phyloP scores from a whole-genome alignment of 2,329 filamentous ascomycete genomes.

The Fusarium abutilonis region DNA sequence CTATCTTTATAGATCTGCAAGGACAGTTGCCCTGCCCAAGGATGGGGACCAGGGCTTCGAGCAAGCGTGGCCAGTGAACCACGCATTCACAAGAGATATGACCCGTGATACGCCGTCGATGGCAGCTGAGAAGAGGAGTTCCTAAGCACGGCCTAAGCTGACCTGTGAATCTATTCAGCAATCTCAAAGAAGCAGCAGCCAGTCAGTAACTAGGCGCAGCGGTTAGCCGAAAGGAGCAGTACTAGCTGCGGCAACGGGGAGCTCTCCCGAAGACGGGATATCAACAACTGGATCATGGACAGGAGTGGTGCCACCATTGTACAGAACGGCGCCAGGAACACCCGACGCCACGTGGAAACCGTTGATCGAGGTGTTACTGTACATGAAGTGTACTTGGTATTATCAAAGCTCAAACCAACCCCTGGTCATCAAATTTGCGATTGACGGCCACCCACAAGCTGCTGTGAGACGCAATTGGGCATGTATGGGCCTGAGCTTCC shows the following conservation, averaged over 20 bases:
- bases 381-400: constrained; percentile 20
- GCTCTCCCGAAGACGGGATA: constrained; percentile 31
- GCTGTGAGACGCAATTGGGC: constrained; percentile 35
- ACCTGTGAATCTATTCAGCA: constrained; percentile 2
- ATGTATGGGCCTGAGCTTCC: constrained; percentile 19
- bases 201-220: background rate
- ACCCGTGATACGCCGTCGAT: constrained; percentile 22
- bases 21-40: background rate
- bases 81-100: constrained; percentile 3
- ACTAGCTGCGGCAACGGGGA: constrained; percentile 29
- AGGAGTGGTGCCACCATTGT: constrained; percentile 35
- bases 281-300: constrained; percentile 28
- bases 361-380: constrained; percentile 34
- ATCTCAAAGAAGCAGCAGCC: background rate
- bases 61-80: constrained; percentile 15
- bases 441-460: constrained; percentile 21
- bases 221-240: constrained; percentile 4
- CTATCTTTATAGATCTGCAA: background rate
- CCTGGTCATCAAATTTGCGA: constrained; percentile 10
- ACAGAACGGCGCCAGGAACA: constrained; percentile 30
- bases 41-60: background rate
- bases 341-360: constrained; percentile 40
- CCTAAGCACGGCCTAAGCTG: background rate
- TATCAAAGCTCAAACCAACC: constrained; percentile 10
- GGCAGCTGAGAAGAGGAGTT: background rate